Conservation (phyloP, 139 green algal species). For the Chlamydomonas sp. region DNA sequence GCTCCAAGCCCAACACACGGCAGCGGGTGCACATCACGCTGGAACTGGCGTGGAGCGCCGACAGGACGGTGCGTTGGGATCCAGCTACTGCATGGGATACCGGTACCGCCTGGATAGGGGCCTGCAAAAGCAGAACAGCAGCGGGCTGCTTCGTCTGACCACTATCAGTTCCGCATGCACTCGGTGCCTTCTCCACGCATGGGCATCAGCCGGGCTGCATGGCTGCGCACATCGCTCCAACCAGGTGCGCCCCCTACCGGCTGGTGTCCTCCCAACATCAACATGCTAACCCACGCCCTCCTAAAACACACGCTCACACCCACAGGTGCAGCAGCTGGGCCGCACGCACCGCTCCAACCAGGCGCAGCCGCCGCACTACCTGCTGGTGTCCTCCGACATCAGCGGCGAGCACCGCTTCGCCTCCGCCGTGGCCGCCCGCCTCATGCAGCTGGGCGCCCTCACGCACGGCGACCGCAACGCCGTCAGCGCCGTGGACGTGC, state of each 20-base stretch:
- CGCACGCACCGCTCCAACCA: slow-evolving; percentile 76
- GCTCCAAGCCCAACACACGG: slow-evolving; percentile 53
- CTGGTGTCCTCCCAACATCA: no score
- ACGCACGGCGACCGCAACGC: slow-evolving; percentile 72
- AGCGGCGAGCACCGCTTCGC: slow-evolving; percentile 73
- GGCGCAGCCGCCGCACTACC: slow-evolving; percentile 72
- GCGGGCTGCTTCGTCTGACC: no score
- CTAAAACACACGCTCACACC: neutral
- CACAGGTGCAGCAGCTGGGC: slow-evolving; percentile 53
- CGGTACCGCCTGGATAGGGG: no score
- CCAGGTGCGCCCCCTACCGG: no score
- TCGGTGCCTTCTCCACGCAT: no score
- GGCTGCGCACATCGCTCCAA: no score
- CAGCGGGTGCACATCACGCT: slow-evolving; percentile 70
- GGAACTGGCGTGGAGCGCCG: slow-evolving; percentile 70
- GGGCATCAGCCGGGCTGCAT: no score
- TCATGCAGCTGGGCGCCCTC: slow-evolving; percentile 68
- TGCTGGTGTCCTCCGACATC: slow-evolving; percentile 67
- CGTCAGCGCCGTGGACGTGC: slow-evolving; percentile 52
- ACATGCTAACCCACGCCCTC: neutral
- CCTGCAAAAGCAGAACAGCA: no score
- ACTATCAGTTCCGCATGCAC: no score
- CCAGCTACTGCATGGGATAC: neutral
- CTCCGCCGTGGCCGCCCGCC: slow-evolving; percentile 57
- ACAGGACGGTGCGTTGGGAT: slow-evolving; percentile 62